phyloP scores from a whole-genome alignment of 257 asterid species.

The Gentiana macrophylla region DNA sequence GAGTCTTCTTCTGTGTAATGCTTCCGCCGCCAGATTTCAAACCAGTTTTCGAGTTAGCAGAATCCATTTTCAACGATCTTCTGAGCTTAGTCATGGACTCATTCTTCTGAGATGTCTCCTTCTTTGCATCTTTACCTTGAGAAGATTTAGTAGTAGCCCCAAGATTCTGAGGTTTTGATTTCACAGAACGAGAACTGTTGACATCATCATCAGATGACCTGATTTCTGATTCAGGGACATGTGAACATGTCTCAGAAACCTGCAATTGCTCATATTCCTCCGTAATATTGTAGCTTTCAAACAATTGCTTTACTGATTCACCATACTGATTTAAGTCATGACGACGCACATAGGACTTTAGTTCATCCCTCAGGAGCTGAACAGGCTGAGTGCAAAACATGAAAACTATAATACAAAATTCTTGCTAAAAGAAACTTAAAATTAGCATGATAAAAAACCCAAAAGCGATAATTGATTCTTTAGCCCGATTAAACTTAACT shows the following conservation, averaged over 20 bases:
- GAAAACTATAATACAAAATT: no score
- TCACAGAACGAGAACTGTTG: constrained; percentile 35
- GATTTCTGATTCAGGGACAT: constrained; percentile 44
- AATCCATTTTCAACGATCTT: constrained; percentile 29
- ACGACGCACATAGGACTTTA: constrained; percentile 47
- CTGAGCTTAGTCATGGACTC: constrained; percentile 16
- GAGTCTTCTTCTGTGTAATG: constrained; percentile 33
- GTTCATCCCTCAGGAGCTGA: constrained; percentile 62
- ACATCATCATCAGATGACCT: constrained; percentile 56
- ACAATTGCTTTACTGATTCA: constrained; percentile 50
- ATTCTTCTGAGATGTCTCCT: constrained; percentile 22
- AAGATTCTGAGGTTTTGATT: constrained; percentile 23
- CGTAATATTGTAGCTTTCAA: constrained; percentile 50
- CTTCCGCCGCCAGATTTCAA: constrained; percentile 28
- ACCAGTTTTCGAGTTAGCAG: constrained; percentile 26
- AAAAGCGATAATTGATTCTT: no score
- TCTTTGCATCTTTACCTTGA: constrained; percentile 27
- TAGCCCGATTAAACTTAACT: no score
- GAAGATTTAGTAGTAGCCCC: constrained; percentile 18
- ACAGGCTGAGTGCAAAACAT: constrained; percentile 42
- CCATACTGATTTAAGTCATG: constrained; percentile 44
- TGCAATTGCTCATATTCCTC: constrained; percentile 45
- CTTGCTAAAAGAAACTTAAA: no score
- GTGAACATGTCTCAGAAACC: constrained; percentile 46
- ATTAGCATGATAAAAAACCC: no score